phyloP scores from a whole-genome alignment of 2,329 filamentous ascomycete species.

The Cryphonectria naterciae region DNA sequence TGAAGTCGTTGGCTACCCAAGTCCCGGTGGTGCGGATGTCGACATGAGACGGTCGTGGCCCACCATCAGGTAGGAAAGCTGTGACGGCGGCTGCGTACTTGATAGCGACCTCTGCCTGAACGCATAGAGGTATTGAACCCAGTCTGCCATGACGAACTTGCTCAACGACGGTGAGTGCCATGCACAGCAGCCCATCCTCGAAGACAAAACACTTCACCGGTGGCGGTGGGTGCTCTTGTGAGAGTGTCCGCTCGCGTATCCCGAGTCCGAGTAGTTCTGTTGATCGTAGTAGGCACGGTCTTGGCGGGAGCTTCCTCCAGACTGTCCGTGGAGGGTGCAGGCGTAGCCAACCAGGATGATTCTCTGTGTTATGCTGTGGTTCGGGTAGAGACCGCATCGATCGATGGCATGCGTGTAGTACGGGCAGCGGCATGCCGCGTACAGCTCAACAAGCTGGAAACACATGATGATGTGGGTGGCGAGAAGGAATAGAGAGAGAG shows the following conservation, averaged over 20 bases:
- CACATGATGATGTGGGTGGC: slow-evolving; percentile 65
- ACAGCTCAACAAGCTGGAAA: slow-evolving; percentile 83
- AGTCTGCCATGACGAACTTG: slow-evolving; percentile 49
- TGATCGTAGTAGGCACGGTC: slow-evolving; percentile 42
- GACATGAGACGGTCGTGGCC: slow-evolving; percentile 48
- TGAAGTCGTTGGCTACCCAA: slow-evolving; percentile 19
- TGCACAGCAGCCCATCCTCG: slow-evolving; percentile 49
- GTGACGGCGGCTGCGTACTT: slow-evolving; percentile 47
- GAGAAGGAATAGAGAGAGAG: slow-evolving; percentile 4
- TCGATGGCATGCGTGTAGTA: slow-evolving; percentile 89
- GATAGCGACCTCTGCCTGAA: slow-evolving; percentile 43
- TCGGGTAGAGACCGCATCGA: slow-evolving; percentile 74
- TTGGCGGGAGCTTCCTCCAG: slow-evolving; percentile 37
- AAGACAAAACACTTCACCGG: slow-evolving; percentile 60
- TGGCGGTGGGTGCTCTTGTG: slow-evolving; percentile 46
- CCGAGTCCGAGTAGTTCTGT: slow-evolving; percentile 57
- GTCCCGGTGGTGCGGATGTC: slow-evolving; percentile 42
- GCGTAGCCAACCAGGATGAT: slow-evolving; percentile 83
- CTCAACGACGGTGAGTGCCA: slow-evolving; percentile 47
- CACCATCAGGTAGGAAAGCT: slow-evolving; percentile 54
- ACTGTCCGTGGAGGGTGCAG: slow-evolving; percentile 60
- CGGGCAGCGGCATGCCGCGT: slow-evolving; percentile 83
- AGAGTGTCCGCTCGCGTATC: slow-evolving; percentile 56
- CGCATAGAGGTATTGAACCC: slow-evolving; percentile 55
- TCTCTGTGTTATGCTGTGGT: slow-evolving; percentile 73